Conservation (phyloP, 805 yeast species). For the Sungouiozyma ichnusensis region DNA sequence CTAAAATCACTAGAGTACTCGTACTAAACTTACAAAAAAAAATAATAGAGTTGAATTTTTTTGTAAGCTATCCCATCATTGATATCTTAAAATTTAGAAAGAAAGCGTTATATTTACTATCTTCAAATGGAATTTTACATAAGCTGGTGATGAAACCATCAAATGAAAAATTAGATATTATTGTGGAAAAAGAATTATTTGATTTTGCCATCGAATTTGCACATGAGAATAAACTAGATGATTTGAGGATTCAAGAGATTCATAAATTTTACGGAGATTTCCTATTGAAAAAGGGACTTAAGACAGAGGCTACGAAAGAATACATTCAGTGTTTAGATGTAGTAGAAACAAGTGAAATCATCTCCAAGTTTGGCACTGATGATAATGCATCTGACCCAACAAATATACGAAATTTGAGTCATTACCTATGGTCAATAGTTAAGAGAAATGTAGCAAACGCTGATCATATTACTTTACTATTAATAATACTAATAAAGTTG, state of each 20-base stretch:
- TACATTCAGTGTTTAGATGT: slow-evolving; percentile 48
- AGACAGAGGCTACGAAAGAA: slow-evolving; percentile 60
- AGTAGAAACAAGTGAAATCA: slow-evolving; percentile 63
- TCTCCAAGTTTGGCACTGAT: slow-evolving; percentile 66
- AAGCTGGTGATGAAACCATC: slow-evolving; percentile 55
- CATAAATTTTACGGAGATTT: slow-evolving; percentile 60
- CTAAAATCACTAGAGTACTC: slow-evolving; percentile 41
- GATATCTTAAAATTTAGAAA: slow-evolving; percentile 45
- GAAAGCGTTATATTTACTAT: slow-evolving; percentile 40
- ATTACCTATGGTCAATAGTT: slow-evolving; percentile 53
- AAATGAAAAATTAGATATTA: slow-evolving; percentile 55
- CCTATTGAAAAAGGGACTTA: slow-evolving; percentile 55
- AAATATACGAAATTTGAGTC: slow-evolving; percentile 42
- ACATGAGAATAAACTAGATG: slow-evolving; percentile 22
- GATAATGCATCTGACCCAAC: slow-evolving; percentile 22
- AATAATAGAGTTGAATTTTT: slow-evolving; percentile 56
- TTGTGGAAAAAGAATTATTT: slow-evolving; percentile 60
- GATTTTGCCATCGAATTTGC: slow-evolving; percentile 68
- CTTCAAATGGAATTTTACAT: slow-evolving; percentile 68
- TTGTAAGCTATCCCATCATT: slow-evolving; percentile 54
- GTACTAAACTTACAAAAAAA: slow-evolving; percentile 63
- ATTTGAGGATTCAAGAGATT: slow-evolving; percentile 26
- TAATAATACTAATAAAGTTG: slow-evolving; percentile 72
- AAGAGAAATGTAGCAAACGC: slow-evolving; percentile 46
- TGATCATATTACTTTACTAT: slow-evolving; percentile 71